A percentile compares a stretch with the other conserved stretches of the same genome.
Evolutionary conservation across 306 rosid species (phyloP).

Genomic region (Vigna nakashimae): DNA sequence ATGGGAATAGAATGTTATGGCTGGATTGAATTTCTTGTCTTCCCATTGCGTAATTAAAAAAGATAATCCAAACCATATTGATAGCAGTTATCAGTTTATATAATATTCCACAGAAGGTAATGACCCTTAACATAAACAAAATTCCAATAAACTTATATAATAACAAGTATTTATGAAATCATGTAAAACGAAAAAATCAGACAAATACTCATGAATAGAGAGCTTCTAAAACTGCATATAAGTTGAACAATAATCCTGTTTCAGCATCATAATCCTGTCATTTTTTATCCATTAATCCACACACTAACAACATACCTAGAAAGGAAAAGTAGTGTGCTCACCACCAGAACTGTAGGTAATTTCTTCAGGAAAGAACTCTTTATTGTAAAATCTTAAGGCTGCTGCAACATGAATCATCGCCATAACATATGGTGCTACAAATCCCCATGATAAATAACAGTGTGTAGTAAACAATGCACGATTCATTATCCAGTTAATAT

Average conservation of each 20-base stretch:
- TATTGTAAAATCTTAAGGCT: slow-evolving; percentile 66
- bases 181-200: background rate
- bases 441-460: slow-evolving; percentile 95
- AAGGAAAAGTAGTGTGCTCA: slow-evolving; percentile 69
- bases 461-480: slow-evolving; percentile 84
- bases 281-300: slow-evolving; percentile 33
- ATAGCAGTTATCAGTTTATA: slow-evolving; percentile 10
- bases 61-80: slow-evolving; percentile 16
- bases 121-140: slow-evolving; percentile 5
- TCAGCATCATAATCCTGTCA: slow-evolving; percentile 41
- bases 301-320: slow-evolving; percentile 54
- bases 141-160: slow-evolving; percentile 2
- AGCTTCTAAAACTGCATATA: slow-evolving; percentile 34
- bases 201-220: slow-evolving; percentile 22
- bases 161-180: background rate
- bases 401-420: slow-evolving; percentile 73
- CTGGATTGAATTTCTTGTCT: slow-evolving; percentile 26
- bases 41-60: slow-evolving; percentile 29
- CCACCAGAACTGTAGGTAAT: slow-evolving; percentile 67
- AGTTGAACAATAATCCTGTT: slow-evolving; percentile 28
- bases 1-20: slow-evolving; percentile 12
- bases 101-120: background rate
- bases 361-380: slow-evolving; percentile 71
- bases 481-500: slow-evolving; percentile 88
- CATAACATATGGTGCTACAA: slow-evolving; percentile 82